Evolutionary conservation across 139 green algal genomes (phyloP).

Genomic region (Eudorina sp.): DNA sequence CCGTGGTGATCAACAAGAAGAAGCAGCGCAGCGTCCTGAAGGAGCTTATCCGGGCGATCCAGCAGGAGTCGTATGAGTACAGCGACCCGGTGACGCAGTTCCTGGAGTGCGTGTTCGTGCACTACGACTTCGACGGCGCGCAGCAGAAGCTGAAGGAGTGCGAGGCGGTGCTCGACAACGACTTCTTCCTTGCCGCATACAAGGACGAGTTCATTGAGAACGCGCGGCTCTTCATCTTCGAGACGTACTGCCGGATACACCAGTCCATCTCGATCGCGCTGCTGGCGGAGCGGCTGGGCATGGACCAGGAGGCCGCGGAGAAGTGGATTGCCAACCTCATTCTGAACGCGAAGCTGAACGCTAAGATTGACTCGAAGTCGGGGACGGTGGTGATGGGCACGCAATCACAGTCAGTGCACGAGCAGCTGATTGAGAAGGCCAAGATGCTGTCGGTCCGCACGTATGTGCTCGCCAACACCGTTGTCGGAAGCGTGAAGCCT

Average conservation of each 20-base stretch:
- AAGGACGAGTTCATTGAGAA: constrained; percentile 97
- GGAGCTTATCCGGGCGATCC: constrained; percentile 88
- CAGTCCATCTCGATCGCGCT: constrained; percentile 92
- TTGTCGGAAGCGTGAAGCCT: constrained; percentile 69
- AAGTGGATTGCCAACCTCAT: constrained; percentile 98
- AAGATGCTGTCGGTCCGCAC: constrained; percentile 89
- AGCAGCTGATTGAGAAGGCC: constrained; percentile 89
- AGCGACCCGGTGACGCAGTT: constrained; percentile 89
- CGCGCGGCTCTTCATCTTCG: constrained; percentile 97
- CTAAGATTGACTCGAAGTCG: constrained; percentile 95
- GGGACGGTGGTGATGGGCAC: constrained; percentile 96
- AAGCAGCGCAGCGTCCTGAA: constrained; percentile 89
- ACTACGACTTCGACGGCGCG: constrained; percentile 98
- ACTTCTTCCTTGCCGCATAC: constrained; percentile 94
- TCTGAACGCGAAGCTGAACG: constrained; percentile 92
- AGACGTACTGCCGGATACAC: constrained; percentile 92
- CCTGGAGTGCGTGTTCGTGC: constrained; percentile 91
- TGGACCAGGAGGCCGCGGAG: constrained; percentile 89
- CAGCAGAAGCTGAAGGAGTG: constrained; percentile 94
- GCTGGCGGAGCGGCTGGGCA: constrained; percentile 90
- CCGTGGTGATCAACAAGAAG: constrained; percentile 95
- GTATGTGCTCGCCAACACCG: constrained; percentile 92
- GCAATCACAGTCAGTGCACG: constrained; percentile 75
- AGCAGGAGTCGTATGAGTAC: constrained; percentile 77
- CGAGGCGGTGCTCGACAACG: constrained; percentile 91